phyloP scores from a whole-genome alignment of 257 asterid genomes.

The Solanum verrucosum region DNA sequence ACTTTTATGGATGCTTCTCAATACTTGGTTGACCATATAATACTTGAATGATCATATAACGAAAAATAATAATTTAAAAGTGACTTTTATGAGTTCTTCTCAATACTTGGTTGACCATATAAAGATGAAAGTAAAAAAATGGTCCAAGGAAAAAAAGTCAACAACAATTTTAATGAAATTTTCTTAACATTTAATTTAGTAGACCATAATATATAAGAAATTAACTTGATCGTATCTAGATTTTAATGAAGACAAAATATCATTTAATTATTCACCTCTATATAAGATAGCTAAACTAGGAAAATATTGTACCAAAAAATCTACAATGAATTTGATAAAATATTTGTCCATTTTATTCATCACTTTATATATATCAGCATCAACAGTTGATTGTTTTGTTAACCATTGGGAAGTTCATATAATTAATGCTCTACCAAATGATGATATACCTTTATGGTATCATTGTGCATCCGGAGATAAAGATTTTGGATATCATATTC shows the following conservation, averaged over 20 bases:
- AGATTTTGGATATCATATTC: neutral
- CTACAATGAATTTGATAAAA: neutral
- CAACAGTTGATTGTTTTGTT: accelerated
- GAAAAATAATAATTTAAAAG: too few relatives aligned
- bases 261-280: neutral
- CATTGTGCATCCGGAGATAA: neutral
- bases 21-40: too few relatives aligned
- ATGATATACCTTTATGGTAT: neutral
- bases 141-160: too few relatives aligned
- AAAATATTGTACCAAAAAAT: neutral
- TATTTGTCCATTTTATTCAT: neutral
- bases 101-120: neutral
- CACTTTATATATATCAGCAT: neutral
- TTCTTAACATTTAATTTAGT: neutral
- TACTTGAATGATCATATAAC: too few relatives aligned
- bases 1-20: too few relatives aligned
- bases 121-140: too few relatives aligned
- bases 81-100: neutral
- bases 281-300: neutral
- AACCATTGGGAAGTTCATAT: neutral
- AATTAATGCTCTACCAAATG: neutral
- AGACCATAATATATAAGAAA: neutral
- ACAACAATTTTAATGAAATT: too few relatives aligned
- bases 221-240: neutral
- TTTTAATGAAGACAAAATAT: neutral